Evolutionary conservation across 2,329 filamentous ascomycete species (phyloP), one percentile per base, ranked within the genome.

Genomic region (Colletotrichum orchidophilum): DNA sequence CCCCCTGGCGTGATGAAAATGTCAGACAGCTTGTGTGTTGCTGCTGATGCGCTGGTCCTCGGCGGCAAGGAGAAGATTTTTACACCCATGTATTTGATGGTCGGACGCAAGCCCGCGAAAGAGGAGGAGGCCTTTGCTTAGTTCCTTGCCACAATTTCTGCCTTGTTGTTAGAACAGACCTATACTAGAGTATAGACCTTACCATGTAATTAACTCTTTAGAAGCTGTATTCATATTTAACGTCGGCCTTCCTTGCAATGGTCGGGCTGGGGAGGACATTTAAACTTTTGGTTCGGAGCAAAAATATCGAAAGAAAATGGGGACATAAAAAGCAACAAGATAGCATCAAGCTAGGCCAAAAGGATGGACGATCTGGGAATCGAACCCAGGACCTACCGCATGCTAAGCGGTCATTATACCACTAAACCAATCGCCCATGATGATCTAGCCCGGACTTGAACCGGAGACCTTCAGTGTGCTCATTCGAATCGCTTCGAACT

Each of bases 61-160:
- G 95, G 95, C 78, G 95, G 91, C 8, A 90, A 91, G 83, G 87
- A 93, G 85, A 94, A 96, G 83, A 86, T 98, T 53, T 98, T 97
- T 83, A 97, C 95, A 3, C 95, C 95, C 24, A 97, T 97, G 95
- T 97, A 97, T 84, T 84, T 97, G 78, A 97, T 97, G 93, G 90
- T 97, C 62, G 95, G 90, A 66, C 90, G 92, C 82, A 97, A 97
- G 86, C 93, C 94, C 0, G 76, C 77, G 62, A 79, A 83, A 75
- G 21, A 52, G 21, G 60, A 72, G 24, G 53, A 3, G 49, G 24
- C 4, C 15, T 35, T 6, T 7, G 18, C 8, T 15, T 3, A 33
- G 55, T 13, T 9, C 21, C 7, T 18, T 6, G 4, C 11, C 24
- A 15, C 27, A n/a, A n/a, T 33, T 31, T 3, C 6, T 12, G 31